Conservation (phyloP, 1,284 basidiomycete genomes). For the Ceratorhiza oryzae-sativae region DNA sequence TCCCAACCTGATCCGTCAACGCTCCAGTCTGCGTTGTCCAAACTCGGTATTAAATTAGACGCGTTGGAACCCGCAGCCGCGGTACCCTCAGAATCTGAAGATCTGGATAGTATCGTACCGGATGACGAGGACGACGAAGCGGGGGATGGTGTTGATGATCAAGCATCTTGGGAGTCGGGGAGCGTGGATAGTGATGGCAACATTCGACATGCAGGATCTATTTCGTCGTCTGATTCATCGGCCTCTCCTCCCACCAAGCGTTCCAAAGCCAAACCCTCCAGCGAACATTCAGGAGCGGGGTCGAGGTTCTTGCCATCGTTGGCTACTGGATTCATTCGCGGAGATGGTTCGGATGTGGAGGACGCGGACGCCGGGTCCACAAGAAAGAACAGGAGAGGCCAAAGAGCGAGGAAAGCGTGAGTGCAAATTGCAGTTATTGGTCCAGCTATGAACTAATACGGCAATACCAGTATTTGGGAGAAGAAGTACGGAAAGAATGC, state of each 20-base stretch:
- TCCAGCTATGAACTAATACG: background rate
- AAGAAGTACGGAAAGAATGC: slow-evolving; percentile 92
- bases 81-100: background rate
- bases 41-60: slow-evolving; percentile 25
- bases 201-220: slow-evolving; percentile 24
- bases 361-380: slow-evolving; percentile 61
- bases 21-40: slow-evolving; percentile 29
- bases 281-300: slow-evolving; percentile 48
- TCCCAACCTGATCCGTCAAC: slow-evolving; percentile 8
- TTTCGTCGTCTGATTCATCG: slow-evolving; percentile 9
- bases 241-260: slow-evolving; percentile 29
- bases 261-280: slow-evolving; percentile 47
- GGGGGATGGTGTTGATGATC: slow-evolving; percentile 53
- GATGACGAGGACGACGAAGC: slow-evolving; percentile 47
- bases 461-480: slow-evolving; percentile 84
- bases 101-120: slow-evolving; percentile 24
- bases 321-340: slow-evolving; percentile 81
- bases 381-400: slow-evolving; percentile 90
- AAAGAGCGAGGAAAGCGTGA: slow-evolving; percentile 89
- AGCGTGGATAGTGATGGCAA: slow-evolving; percentile 49
- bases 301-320: slow-evolving; percentile 91
- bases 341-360: slow-evolving; percentile 79
- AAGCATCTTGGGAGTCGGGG: slow-evolving; percentile 69
- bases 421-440: slow-evolving; percentile 51
- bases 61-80: background rate